phyloP scores from a whole-genome alignment of 352 stramenopile genomes.

The Pythium grandisporangium region DNA sequence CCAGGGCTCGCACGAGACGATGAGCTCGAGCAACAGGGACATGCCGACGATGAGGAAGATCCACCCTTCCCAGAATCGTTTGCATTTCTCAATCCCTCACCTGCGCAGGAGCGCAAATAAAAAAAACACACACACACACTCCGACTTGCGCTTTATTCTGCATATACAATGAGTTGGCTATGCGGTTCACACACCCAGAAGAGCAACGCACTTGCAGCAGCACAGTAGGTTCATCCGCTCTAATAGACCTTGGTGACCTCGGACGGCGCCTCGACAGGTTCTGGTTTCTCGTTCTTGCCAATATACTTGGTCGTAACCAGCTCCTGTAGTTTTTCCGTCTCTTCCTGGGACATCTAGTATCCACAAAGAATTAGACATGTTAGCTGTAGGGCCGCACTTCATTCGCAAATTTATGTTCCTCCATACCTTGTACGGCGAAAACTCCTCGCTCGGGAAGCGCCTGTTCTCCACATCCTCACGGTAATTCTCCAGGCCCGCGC shows the following conservation, averaged over 20 bases:
- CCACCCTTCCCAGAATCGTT: slow-evolving; percentile 52
- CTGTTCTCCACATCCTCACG: slow-evolving; percentile 94
- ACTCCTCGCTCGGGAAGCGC: slow-evolving; percentile 91
- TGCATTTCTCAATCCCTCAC: slow-evolving; percentile 59
- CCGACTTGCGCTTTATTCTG: too few species aligned
- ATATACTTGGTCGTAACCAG: slow-evolving; percentile 57
- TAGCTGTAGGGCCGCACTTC: too few species aligned
- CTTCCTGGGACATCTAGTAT: slow-evolving; percentile 68
- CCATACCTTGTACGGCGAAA: slow-evolving; percentile 91
- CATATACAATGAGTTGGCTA: too few species aligned
- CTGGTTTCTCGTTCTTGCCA: slow-evolving; percentile 13
- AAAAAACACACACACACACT: too few species aligned
- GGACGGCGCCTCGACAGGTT: slow-evolving; percentile 21
- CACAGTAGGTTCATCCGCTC: too few species aligned
- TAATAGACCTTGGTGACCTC: slow-evolving; percentile 82
- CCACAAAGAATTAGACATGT: not conserved
- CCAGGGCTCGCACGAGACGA: slow-evolving; percentile 1
- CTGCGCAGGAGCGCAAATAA: too few species aligned
- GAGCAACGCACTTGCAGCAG: too few species aligned
- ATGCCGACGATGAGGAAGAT: slow-evolving; percentile 13
- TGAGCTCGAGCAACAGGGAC: not conserved
- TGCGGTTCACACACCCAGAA: too few species aligned
- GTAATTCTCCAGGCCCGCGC: slow-evolving; percentile 92
- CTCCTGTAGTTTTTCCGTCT: slow-evolving; percentile 59
- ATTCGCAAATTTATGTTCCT: not conserved